phyloP scores from a whole-genome alignment of 164 flowering plant genomes.

The Berberis vulgaris region DNA sequence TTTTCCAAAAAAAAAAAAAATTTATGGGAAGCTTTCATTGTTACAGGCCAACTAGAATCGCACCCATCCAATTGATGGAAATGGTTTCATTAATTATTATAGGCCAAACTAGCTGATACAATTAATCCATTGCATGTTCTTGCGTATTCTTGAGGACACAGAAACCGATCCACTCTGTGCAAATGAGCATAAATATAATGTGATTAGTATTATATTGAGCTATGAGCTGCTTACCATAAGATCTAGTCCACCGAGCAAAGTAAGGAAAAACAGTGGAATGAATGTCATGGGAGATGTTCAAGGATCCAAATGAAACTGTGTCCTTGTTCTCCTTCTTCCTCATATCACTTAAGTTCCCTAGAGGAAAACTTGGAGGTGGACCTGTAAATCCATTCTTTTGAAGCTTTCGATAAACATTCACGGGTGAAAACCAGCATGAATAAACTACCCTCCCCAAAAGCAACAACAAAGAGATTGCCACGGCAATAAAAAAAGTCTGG shows the following conservation, averaged over 20 bases:
- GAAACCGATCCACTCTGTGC: too few relatives aligned
- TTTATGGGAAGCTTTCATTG: too few relatives aligned
- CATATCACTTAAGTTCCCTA: constrained; percentile 67
- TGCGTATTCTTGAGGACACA: too few relatives aligned
- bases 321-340: constrained; percentile 13
- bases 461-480: constrained; percentile 12
- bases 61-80: too few relatives aligned
- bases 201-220: too few relatives aligned
- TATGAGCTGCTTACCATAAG: constrained; percentile 38
- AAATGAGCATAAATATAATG: background rate
- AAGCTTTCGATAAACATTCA: constrained; percentile 26
- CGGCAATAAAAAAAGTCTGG: constrained; percentile 9
- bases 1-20: too few relatives aligned
- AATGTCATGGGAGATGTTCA: constrained; percentile 44
- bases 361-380: constrained; percentile 78
- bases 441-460: constrained; percentile 13
- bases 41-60: too few relatives aligned
- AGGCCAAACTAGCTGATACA: too few relatives aligned
- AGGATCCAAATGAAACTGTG: background rate
- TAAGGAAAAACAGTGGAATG: constrained; percentile 66
- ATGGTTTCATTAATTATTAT: too few relatives aligned
- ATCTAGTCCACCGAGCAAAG: constrained; percentile 56
- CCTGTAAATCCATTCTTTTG: constrained; percentile 49
- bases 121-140: too few relatives aligned
- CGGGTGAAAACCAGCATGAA: constrained; percentile 46